Evolutionary conservation across 129 eudicot genomes (phyloP).

Genomic region (Sambucus nigra): DNA sequence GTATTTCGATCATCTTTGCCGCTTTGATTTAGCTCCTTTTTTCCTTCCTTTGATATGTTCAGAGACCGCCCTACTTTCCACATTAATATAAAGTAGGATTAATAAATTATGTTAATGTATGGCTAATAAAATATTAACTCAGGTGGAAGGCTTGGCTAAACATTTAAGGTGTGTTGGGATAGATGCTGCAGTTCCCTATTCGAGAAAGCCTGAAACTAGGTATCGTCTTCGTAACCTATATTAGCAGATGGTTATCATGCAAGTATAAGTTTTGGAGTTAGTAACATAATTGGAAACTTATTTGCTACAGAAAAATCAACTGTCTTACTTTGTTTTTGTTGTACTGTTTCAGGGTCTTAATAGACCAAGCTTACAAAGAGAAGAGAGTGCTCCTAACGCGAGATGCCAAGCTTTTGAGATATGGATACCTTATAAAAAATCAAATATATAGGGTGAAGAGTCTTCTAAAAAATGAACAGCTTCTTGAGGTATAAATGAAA

Average conservation of each 20-base stretch:
- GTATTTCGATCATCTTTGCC: too few relatives aligned
- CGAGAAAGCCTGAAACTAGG: conserved; percentile 82
- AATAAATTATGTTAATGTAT: neutral
- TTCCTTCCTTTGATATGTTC: too few relatives aligned
- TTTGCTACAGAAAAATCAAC: neutral
- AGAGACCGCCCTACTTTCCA: neutral
- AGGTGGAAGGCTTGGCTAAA: conserved; percentile 96
- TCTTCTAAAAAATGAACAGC: conserved; percentile 80
- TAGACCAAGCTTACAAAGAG: conserved; percentile 78
- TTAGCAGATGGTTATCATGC: neutral
- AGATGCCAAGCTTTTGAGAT: conserved; percentile 85
- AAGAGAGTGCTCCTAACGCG: conserved; percentile 84
- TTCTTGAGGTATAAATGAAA: conserved; percentile 65
- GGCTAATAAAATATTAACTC: conserved; percentile 7
- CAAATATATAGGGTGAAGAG: conserved; percentile 85
- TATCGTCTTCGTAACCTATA: conserved; percentile 6
- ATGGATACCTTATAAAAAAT: conserved; percentile 65
- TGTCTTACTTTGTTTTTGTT: neutral
- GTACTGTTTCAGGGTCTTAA: conserved; percentile 55
- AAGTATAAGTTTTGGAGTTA: neutral
- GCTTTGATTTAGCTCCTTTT: too few relatives aligned
- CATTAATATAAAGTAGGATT: neutral
- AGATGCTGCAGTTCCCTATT: conserved; percentile 85
- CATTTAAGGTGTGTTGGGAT: conserved; percentile 92
- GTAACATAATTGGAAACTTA: neutral